phyloP scores from a whole-genome alignment of 1,139 yeast species.

The Pichia sp. region DNA sequence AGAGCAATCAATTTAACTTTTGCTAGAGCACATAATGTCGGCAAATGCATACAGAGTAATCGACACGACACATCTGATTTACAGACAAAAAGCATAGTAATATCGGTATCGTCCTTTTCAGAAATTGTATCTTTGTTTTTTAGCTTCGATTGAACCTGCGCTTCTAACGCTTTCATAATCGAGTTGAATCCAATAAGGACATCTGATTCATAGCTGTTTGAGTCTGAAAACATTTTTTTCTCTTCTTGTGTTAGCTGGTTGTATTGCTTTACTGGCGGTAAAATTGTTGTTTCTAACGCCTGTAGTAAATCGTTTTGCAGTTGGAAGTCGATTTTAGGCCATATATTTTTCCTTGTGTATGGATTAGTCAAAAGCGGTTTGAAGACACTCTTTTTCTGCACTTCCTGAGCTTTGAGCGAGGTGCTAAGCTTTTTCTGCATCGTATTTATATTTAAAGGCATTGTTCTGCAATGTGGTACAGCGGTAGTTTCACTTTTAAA shows the following conservation, averaged over 20 bases:
- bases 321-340: conserved; percentile 48
- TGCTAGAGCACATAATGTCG: conserved; percentile 47
- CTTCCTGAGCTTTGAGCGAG: conserved; percentile 14
- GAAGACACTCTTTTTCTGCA: conserved; percentile 35
- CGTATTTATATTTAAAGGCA: not conserved
- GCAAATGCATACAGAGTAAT: conserved; percentile 48
- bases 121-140: conserved; percentile 12
- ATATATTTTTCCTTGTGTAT: conserved; percentile 43
- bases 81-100: conserved; percentile 51
- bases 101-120: conserved; percentile 10
- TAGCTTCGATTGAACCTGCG: conserved; percentile 37
- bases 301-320: conserved; percentile 39
- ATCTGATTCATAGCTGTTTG: conserved; percentile 31
- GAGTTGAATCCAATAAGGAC: conserved; percentile 52
- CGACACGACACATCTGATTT: conserved; percentile 49
- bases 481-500: not conserved
- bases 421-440: not conserved
- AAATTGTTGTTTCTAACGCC: conserved; percentile 34
- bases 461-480: not conserved
- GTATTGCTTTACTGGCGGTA: conserved; percentile 39
- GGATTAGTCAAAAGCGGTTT: conserved; percentile 62
- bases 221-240: conserved; percentile 9
- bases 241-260: conserved; percentile 25
- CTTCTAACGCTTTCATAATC: conserved; percentile 46
- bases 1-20: conserved; percentile 52